Evolutionary conservation across 1,284 basidiomycete species (phyloP), one percentile per base, ranked within the genome.

Genomic region (Ceratobasidium sp.): DNA sequence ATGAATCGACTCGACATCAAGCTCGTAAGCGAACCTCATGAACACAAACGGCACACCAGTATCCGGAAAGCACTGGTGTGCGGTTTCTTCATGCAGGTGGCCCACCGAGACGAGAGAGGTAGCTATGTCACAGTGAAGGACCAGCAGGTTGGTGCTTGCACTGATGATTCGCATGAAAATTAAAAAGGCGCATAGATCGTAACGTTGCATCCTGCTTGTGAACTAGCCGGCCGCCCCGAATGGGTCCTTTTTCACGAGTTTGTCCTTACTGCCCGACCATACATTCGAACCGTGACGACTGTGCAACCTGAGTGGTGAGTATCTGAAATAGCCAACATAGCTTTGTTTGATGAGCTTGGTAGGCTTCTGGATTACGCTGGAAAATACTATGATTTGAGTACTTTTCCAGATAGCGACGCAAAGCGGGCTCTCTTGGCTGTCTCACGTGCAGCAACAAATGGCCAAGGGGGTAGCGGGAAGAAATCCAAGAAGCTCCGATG

Each of bases 191-290:
- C 36, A 32, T 71, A 94, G 90, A 87, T 93, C 48, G 96, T 98
- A 6, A 85, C 84, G n/a, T 84, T 98, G n/a, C 97, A 99, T 80
- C 94, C 97, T 5, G 94, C 92, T 5, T 97, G 94, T 75, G 95
- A 96, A 30, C 83, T 99, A 58, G 94, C 97, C 76, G 89, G 89
- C n/a, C 91, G 91, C 72, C 96, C 97, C 0, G 96, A 98, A 78
- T 99, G 96, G 94, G 94, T 98, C 16, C 81, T 98, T 48, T 99
- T 97, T 85, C 97, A 99, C 80, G 97, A 97, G 81, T 99, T 99
- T 79, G 95, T 98, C 32, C 83, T 98, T 75, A 99, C 97, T 12
- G 95, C 95, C 9, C 83, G 87, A 73, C 88, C 90, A 73, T 98
- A 92, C 78, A 96, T 99, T 78, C 89, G 97, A 46, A 97, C 93